phyloP scores from a whole-genome alignment of 2,329 filamentous ascomycete genomes.

The Fusarium sp. region DNA sequence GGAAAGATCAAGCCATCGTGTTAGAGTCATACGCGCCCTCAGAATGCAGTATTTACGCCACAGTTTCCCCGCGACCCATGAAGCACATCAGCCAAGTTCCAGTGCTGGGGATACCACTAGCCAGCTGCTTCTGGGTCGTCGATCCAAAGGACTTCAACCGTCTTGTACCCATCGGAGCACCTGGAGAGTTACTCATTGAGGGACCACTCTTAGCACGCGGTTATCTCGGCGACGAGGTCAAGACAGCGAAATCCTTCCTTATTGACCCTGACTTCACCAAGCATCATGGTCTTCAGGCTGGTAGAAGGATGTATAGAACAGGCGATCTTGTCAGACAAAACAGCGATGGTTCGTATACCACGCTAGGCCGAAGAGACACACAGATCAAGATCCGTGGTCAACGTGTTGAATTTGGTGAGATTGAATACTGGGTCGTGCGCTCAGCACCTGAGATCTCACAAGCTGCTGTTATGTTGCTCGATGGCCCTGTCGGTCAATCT shows the following conservation, averaged over 20 bases:
- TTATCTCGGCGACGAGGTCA: background rate
- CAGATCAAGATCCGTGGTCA: conserved; percentile 12
- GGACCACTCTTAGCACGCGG: background rate
- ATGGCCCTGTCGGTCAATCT: background rate
- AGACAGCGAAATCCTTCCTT: background rate
- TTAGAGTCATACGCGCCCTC: conserved; percentile 3
- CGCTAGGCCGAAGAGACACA: background rate
- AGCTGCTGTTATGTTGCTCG: background rate
- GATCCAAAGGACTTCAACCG: background rate
- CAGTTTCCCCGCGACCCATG: background rate
- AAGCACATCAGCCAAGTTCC: background rate
- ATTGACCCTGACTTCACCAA: background rate
- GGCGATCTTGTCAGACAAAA: conserved; percentile 6
- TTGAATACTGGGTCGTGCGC: conserved; percentile 7
- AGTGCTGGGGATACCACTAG: background rate
- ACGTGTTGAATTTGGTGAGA: background rate
- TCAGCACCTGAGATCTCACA: background rate
- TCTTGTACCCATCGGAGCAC: background rate
- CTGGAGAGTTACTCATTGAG: background rate
- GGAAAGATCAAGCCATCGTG: conserved; percentile 1
- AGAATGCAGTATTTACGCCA: background rate
- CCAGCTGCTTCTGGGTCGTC: conserved; percentile 1
- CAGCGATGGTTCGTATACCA: background rate
- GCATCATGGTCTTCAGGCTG: background rate
- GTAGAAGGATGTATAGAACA: conserved; percentile 7